Evolutionary conservation across 1,284 basidiomycete species (phyloP).

Genomic region (Malassezia dermatis): DNA sequence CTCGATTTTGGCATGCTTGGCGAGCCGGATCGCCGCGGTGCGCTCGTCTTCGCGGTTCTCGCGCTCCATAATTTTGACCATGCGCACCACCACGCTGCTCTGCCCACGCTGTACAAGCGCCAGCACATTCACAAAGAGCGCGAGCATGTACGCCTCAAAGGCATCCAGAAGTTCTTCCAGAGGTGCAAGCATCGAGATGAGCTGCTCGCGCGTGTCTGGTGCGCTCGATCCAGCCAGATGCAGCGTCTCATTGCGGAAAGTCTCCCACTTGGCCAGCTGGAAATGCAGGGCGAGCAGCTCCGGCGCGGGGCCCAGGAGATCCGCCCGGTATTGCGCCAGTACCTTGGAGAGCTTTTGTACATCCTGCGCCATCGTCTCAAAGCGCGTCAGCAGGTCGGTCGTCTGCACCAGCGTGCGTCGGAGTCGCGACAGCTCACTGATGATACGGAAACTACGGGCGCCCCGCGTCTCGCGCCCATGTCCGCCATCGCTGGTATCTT

Average conservation of each 20-base stretch:
- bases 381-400: constrained; percentile 84
- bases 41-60: constrained; percentile 91
- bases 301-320: constrained; percentile 67
- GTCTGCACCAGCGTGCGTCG: constrained; percentile 91
- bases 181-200: constrained; percentile 75
- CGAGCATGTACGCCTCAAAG: constrained; percentile 79
- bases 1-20: constrained; percentile 72
- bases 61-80: constrained; percentile 86
- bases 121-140: constrained; percentile 66
- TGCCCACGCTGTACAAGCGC: constrained; percentile 65
- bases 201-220: constrained; percentile 58
- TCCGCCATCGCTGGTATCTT: constrained; percentile 11
- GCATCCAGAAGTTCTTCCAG: constrained; percentile 67
- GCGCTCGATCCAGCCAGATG: constrained; percentile 54
- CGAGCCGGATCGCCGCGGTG: constrained; percentile 83
- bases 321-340: constrained; percentile 62
- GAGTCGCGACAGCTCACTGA: constrained; percentile 69
- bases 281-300: constrained; percentile 84
- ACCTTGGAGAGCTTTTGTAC: constrained; percentile 68
- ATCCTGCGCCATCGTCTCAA: constrained; percentile 75
- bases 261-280: constrained; percentile 76
- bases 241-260: constrained; percentile 63
- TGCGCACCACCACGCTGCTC: constrained; percentile 72
- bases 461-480: constrained; percentile 18
- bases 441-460: constrained; percentile 30